A percentile compares a stretch with the other conserved stretches of the same genome.
phyloP scores from a whole-genome alignment of 73 alveolate genomes.

The Paramecium octaurelia region DNA sequence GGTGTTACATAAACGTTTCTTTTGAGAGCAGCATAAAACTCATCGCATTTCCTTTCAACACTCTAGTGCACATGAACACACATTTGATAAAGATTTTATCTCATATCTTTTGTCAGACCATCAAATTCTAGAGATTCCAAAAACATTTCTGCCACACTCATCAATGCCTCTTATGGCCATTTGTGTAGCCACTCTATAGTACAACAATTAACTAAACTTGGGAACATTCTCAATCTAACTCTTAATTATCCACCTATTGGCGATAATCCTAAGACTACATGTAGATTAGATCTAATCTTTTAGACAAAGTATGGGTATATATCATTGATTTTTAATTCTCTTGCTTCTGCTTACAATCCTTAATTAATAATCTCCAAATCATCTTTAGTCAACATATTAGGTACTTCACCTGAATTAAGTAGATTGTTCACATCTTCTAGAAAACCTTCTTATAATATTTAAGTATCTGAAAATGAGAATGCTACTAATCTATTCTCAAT shows the following conservation, averaged over 20 bases:
- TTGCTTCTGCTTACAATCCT: slow-evolving; percentile 79
- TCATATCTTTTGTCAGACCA: slow-evolving; percentile 88
- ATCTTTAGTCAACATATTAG: slow-evolving; percentile 92
- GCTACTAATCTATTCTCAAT: slow-evolving; percentile 81
- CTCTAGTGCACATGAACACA: slow-evolving; percentile 77
- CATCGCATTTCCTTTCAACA: slow-evolving; percentile 63
- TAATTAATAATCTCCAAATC: slow-evolving; percentile 92
- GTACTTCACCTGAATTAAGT: slow-evolving; percentile 95
- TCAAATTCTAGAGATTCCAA: slow-evolving; percentile 84
- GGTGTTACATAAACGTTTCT: slow-evolving; percentile 95
- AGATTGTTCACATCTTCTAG: slow-evolving; percentile 91
- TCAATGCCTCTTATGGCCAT: slow-evolving; percentile 97
- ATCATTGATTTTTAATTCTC: slow-evolving; percentile 83
- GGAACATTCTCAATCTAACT: slow-evolving; percentile 89
- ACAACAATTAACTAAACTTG: slow-evolving; percentile 92
- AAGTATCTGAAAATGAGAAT: slow-evolving; percentile 84
- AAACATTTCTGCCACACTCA: slow-evolving; percentile 89
- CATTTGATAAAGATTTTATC: slow-evolving; percentile 66
- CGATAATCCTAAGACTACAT: slow-evolving; percentile 84
- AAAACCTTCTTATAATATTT: slow-evolving; percentile 88
- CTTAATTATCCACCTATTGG: slow-evolving; percentile 97
- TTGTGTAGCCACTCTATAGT: slow-evolving; percentile 93
- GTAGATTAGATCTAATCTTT: slow-evolving; percentile 89
- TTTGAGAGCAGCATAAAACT: slow-evolving; percentile 81
- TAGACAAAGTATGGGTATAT: slow-evolving; percentile 87